phyloP scores from a whole-genome alignment of 2,329 filamentous ascomycete species.

The Elsinoe ampelina region DNA sequence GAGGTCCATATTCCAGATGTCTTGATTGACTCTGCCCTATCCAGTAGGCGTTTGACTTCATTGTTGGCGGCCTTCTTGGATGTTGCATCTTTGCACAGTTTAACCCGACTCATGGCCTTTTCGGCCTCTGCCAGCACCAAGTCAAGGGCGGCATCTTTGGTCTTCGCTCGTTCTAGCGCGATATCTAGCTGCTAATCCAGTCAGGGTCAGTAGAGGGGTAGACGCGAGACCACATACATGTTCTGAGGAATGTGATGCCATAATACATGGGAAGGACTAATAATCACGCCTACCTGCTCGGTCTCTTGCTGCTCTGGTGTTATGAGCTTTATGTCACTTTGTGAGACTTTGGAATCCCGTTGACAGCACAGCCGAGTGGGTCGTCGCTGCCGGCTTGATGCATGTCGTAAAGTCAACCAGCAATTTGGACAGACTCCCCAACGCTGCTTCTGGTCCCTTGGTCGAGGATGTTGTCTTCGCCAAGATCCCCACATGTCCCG shows the following conservation, averaged over 20 bases:
- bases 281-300: too few species aligned
- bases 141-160: slow-evolving; percentile 57
- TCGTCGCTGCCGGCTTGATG: too few species aligned
- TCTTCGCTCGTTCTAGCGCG: slow-evolving; percentile 30
- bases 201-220: background rate
- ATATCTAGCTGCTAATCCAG: slow-evolving; percentile 1
- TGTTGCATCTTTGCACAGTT: slow-evolving; percentile 46
- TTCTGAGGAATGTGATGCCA: background rate
- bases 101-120: slow-evolving; percentile 67
- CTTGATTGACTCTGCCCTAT: slow-evolving; percentile 69
- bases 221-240: too few species aligned
- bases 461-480: background rate
- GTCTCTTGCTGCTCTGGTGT: too few species aligned
- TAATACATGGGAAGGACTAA: too few species aligned
- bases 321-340: too few species aligned
- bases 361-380: too few species aligned
- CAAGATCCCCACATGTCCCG: background rate
- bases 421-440: too few species aligned
- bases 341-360: too few species aligned
- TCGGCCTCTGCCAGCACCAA: slow-evolving; percentile 71
- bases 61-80: slow-evolving; percentile 45
- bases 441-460: background rate
- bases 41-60: slow-evolving; percentile 57
- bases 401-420: too few species aligned
- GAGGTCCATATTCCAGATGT: slow-evolving; percentile 23